Conservation (phyloP, 106 monocot genomes). For the Allium cepa region DNA sequence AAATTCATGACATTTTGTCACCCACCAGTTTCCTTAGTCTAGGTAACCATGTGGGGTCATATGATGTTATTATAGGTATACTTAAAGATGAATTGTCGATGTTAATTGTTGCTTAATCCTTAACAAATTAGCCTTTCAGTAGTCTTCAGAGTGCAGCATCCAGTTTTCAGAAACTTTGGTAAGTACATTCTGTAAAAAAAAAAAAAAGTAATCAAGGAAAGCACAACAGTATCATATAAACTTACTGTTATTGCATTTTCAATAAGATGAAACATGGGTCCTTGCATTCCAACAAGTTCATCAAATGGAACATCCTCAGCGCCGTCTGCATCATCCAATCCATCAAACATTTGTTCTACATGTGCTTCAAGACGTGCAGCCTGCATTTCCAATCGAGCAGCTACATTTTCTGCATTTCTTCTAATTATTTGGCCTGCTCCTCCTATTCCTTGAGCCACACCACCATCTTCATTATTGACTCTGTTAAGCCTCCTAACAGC, state of each 20-base stretch:
- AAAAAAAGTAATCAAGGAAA: not conserved
- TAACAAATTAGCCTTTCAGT: not conserved
- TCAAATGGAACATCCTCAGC: conserved; percentile 99
- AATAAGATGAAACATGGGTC: conserved; percentile 92
- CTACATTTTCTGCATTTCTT: conserved; percentile 99
- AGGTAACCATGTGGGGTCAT: not conserved
- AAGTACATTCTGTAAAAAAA: not conserved
- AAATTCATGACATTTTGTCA: too few species aligned
- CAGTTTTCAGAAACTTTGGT: not conserved
- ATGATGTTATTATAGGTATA: not conserved
- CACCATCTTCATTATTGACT: conserved; percentile 70
- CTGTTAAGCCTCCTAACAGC: conserved; percentile 71
- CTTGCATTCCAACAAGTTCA: conserved; percentile 99
- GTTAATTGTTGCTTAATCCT: not conserved
- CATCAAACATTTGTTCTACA: conserved; percentile 99
- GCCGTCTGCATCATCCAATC: conserved; percentile 98
- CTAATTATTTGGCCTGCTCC: conserved; percentile 82
- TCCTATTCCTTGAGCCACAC: conserved; percentile 68
- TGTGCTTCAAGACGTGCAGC: conserved; percentile 93
- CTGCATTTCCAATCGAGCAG: conserved; percentile 89
- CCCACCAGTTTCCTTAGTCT: too few species aligned
- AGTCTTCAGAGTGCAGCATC: not conserved
- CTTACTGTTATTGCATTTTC: conserved; percentile 99
- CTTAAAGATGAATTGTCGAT: not conserved
- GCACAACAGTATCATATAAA: not conserved